Base-by-base conservation (phyloP, 306 rosid species). In the Begonia peltatifolia region DNA sequence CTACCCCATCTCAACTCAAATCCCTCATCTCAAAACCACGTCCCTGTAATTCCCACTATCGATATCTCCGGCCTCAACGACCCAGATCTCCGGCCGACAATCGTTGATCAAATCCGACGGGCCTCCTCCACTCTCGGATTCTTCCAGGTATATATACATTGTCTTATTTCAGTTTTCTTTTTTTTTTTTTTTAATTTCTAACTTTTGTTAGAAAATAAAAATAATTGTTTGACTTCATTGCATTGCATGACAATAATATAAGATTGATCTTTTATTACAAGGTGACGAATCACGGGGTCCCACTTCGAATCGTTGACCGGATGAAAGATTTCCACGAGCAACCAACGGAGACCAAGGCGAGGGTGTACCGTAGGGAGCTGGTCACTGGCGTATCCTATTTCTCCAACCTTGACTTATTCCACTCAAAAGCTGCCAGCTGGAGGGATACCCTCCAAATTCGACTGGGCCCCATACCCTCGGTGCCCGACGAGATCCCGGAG, bases 401-500 rank as follows among this genome's bases (percentile, higher is more conserved):
- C 12, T 67, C 76, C 17, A 75, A 75, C 74, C 17, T 66, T 3
- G 76, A 74, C 14, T 58, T 74, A 15, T 66, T n/a, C 41, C 46
- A 11, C 13, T 64, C 80, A 1, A 67, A 67, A 47, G 73, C 94
- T 23, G 94, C 92, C 56, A 79, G 86, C 71, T 87, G 94, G 96
- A 75, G 88, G 14, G 95, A 87, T 61, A 80, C 87, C 2, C 43
- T 83, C 11, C 76, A 71, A 71, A 10, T 84, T 4, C 71, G 64
- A 58, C 3, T 78, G 50, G 75, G 72, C 0, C 92, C 93, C 0
- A 13, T 6, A 3, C n/a, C 52, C 6, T 50, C 52, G 0, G 83
- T 52, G 12, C 2, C 10, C 3, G 59, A 50, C 4, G 41, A 62
- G 41, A 42, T 84, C 5, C 96, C 94, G 0, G 93, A 76, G 63